These are phyloP conservation scores for Hortiboletus flavorubellus DNA, from an alignment of 768 basidiomycete genomes.

Conservation along the genomic window DNA sequence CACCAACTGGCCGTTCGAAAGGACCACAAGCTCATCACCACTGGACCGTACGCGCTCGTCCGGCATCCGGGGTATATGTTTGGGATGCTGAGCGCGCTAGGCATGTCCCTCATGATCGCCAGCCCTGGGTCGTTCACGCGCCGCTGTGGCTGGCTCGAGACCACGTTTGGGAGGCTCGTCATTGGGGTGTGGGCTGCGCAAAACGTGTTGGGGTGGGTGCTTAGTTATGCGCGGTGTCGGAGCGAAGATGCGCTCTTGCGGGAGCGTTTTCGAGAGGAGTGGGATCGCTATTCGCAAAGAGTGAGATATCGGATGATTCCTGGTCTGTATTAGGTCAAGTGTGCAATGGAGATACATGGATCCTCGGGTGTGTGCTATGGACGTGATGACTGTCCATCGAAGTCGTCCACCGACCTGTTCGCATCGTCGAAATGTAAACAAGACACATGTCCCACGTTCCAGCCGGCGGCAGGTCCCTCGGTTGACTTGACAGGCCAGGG, in stretches of 20 bases:
- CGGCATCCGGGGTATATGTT: constrained; percentile 37
- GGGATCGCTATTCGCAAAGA: constrained; percentile 20
- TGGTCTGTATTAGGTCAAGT: constrained; percentile 17
- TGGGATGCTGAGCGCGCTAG: constrained; percentile 21
- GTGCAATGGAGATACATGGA: too few relatives aligned
- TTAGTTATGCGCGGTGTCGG: constrained; percentile 27
- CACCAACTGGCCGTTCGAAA: constrained; percentile 32
- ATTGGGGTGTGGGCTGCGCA: constrained; percentile 31
- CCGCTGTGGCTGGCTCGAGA: constrained; percentile 28
- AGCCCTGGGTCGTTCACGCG: constrained; percentile 29
- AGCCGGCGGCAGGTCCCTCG: background rate
- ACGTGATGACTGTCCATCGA: background rate
- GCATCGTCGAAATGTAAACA: background rate
- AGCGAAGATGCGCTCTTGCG: constrained; percentile 26
- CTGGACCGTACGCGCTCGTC: constrained; percentile 35
- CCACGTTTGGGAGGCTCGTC: constrained; percentile 12
- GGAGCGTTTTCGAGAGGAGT: constrained; percentile 20
- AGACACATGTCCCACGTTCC: background rate
- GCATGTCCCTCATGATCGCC: constrained; percentile 31
- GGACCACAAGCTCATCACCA: constrained; percentile 30
- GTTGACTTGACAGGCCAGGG: too few relatives aligned
- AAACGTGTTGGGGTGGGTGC: constrained; percentile 21
- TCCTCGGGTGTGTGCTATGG: background rate
- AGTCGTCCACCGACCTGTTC: too few relatives aligned
- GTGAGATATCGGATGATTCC: constrained; percentile 30